A percentile compares a stretch with the other conserved stretches of the same genome.
Evolutionary conservation across 805 yeast genomes (phyloP).

Genomic region (Hermanozyma aechmeae): DNA sequence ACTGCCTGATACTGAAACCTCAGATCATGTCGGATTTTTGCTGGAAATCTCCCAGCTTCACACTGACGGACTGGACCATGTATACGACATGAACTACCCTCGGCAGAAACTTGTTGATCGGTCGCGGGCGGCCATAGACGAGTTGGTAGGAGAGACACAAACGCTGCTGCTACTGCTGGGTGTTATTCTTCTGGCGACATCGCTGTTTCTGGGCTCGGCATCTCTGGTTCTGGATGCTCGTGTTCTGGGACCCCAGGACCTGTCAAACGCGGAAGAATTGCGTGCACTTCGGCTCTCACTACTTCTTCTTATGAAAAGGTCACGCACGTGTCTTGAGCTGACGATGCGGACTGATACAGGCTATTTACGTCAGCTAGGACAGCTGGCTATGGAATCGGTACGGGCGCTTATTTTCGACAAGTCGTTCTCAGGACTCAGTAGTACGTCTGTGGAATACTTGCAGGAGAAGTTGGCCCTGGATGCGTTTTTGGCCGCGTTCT

Average conservation of each 20-base stretch:
- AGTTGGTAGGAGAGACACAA: too few species aligned
- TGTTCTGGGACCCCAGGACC: too few species aligned
- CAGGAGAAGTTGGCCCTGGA: slow-evolving; percentile 34
- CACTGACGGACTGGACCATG: slow-evolving; percentile 25
- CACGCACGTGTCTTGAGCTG: slow-evolving; percentile 52
- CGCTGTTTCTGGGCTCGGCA: too few species aligned
- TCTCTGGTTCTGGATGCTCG: too few species aligned
- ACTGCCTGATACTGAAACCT: background rate
- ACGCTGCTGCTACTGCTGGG: too few species aligned
- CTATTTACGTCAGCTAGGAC: slow-evolving; percentile 40
- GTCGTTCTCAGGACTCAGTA: slow-evolving; percentile 44
- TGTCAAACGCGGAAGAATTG: slow-evolving; percentile 5
- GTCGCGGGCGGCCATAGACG: slow-evolving; percentile 39
- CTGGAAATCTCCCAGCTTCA: slow-evolving; percentile 26
- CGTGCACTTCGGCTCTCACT: slow-evolving; percentile 4
- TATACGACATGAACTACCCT: slow-evolving; percentile 25
- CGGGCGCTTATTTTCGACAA: slow-evolving; percentile 56
- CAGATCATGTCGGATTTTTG: slow-evolving; percentile 13
- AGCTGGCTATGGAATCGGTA: slow-evolving; percentile 43
- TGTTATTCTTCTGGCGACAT: too few species aligned
- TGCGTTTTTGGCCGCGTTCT: slow-evolving; percentile 32
- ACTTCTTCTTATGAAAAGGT: slow-evolving; percentile 38
- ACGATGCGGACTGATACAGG: slow-evolving; percentile 29
- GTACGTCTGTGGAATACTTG: slow-evolving; percentile 46
- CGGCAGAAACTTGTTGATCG: slow-evolving; percentile 22